Evolutionary conservation across 2,329 filamentous ascomycete genomes (phyloP).

Genomic region (Diaporthe ilicicola): DNA sequence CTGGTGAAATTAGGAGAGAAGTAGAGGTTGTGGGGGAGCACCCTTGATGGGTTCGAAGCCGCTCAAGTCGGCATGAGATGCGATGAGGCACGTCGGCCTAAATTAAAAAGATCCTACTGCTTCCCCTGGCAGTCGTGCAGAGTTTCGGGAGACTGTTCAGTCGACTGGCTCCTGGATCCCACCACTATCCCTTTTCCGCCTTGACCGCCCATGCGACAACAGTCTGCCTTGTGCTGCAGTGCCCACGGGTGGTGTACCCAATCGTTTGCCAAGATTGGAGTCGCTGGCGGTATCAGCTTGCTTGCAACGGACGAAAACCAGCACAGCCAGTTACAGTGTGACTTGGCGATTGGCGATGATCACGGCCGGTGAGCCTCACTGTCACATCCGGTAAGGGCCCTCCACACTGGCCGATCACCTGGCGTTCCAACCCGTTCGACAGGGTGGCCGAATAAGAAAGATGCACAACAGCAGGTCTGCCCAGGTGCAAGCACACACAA

Average conservation of each 20-base stretch:
- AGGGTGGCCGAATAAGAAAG: neutral
- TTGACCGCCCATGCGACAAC: neutral
- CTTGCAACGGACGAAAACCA: conserved; percentile 11
- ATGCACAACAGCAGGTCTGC: neutral
- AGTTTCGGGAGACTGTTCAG: neutral
- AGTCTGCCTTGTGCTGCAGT: conserved; percentile 1
- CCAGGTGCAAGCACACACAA: neutral
- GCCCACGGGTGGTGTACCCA: neutral
- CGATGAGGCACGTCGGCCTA: neutral
- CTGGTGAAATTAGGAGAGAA: neutral
- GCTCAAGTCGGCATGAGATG: conserved; percentile 11
- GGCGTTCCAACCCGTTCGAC: neutral
- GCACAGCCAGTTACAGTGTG: conserved; percentile 7
- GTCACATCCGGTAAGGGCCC: neutral
- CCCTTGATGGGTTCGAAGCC: conserved; percentile 1
- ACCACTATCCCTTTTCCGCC: neutral
- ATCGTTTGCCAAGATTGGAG: neutral
- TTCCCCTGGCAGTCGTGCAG: neutral
- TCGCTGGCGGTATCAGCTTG: neutral
- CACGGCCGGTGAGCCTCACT: conserved; percentile 10
- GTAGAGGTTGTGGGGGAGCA: neutral
- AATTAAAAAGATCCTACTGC: neutral
- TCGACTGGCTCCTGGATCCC: neutral
- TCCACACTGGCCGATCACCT: neutral
- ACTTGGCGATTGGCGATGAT: neutral